Conservation (phyloP, 2,329 filamentous ascomycete genomes). For the Penicillium nordicum region DNA sequence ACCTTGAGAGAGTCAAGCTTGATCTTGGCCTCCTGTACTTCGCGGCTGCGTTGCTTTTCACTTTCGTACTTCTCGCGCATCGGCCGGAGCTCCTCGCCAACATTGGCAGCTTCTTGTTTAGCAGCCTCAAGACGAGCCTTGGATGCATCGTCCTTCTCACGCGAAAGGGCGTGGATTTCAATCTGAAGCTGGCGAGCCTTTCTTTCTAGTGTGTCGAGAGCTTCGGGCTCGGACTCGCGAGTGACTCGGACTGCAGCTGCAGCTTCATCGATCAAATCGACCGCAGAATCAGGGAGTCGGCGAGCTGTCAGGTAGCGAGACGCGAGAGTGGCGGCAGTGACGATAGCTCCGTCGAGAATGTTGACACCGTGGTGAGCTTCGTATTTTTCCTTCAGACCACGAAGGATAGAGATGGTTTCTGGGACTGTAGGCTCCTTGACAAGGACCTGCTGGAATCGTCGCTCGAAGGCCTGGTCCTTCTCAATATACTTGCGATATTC, state of each 20-base stretch:
- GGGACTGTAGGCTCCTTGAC: conserved; percentile 88
- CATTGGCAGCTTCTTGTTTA: conserved; percentile 86
- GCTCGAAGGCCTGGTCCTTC: conserved; percentile 96
- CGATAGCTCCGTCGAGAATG: conserved; percentile 90
- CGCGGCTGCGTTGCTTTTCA: conserved; percentile 84
- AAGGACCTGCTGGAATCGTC: conserved; percentile 95
- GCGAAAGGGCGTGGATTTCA: conserved; percentile 90
- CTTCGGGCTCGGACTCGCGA: conserved; percentile 92
- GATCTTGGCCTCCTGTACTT: conserved; percentile 90
- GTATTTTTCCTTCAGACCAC: conserved; percentile 95
- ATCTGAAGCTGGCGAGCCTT: conserved; percentile 89
- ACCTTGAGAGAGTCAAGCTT: conserved; percentile 90
- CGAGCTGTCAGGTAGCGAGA: conserved; percentile 89
- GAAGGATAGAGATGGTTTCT: conserved; percentile 96
- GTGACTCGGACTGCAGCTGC: conserved; percentile 94
- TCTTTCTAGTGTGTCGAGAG: conserved; percentile 90
- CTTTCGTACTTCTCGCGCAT: conserved; percentile 93
- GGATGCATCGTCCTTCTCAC: conserved; percentile 92
- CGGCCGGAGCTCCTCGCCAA: conserved; percentile 86
- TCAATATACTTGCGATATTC: conserved; percentile 99
- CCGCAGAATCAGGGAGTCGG: conserved; percentile 90
- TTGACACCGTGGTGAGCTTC: conserved; percentile 98
- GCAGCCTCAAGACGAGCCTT: conserved; percentile 77
- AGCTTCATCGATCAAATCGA: conserved; percentile 94
- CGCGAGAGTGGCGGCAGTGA: conserved; percentile 84